phyloP scores from a whole-genome alignment of 1,284 basidiomycete species.

The Caloboletus inedulis region DNA sequence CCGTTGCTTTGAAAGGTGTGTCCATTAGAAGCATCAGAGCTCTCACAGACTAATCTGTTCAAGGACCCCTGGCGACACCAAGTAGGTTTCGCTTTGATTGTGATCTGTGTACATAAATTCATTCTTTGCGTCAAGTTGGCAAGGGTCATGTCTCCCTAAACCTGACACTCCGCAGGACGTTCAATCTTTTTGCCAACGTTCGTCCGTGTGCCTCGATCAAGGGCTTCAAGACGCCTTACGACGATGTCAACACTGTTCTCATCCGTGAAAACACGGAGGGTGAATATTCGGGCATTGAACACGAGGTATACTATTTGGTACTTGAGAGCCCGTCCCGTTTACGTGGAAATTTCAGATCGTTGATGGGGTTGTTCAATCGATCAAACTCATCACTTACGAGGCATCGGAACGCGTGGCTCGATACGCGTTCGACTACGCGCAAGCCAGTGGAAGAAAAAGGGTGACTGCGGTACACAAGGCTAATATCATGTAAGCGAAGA shows the following conservation, averaged over 20 bases:
- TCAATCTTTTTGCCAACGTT: slow-evolving; percentile 98
- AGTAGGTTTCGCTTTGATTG: slow-evolving; percentile 47
- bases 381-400: slow-evolving; percentile 99
- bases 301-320: slow-evolving; percentile 61
- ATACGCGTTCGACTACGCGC: slow-evolving; percentile 98
- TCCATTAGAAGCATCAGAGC: slow-evolving; percentile 10
- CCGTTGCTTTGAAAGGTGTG: slow-evolving; percentile 93
- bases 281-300: slow-evolving; percentile 99
- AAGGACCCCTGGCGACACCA: slow-evolving; percentile 90
- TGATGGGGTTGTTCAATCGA: slow-evolving; percentile 98
- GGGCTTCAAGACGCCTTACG: slow-evolving; percentile 98
- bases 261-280: slow-evolving; percentile 99
- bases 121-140: slow-evolving; percentile 61
- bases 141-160: slow-evolving; percentile 99
- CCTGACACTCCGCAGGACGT: slow-evolving; percentile 93
- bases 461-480: slow-evolving; percentile 99
- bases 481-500: slow-evolving; percentile 84
- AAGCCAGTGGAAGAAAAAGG: slow-evolving; percentile 81
- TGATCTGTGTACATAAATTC: slow-evolving; percentile 9
- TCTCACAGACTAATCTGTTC: slow-evolving; percentile 7
- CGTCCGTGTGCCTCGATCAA: slow-evolving; percentile 94
- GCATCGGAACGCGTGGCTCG: slow-evolving; percentile 98
- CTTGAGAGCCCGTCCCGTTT: slow-evolving; percentile 3
- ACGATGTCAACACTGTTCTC: slow-evolving; percentile 96
- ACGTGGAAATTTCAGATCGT: slow-evolving; percentile 58